Evolutionary conservation across 129 eudicot genomes (phyloP), one percentile per base, ranked within the genome.

Genomic region (Artemisia argyi): DNA sequence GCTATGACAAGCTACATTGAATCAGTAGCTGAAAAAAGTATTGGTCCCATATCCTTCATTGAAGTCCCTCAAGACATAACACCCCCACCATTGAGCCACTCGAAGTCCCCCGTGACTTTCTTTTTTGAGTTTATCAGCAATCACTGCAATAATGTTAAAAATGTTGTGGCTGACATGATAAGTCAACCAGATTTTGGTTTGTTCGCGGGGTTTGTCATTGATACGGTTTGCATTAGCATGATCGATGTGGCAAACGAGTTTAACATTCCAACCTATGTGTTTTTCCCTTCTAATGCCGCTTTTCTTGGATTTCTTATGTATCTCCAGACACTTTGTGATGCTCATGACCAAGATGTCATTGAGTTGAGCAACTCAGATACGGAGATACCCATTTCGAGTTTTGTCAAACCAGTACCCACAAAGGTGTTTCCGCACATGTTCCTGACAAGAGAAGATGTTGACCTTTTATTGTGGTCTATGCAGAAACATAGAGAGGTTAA

Each of bases 261-360:
- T 44, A 44, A 46, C 8, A 24, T 71, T 14, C 66, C 66, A 20
- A 57, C 66, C 8, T 71, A 14, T 30, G 66, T 30, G 11, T 61
- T 61, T 28, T 68, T 24, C 39, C 59, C 76, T 19, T 68, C 84
- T 30, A 65, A 69, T 28, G 81, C 81, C 3, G 71, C 81, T 49
- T 60, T 26, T 69, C 76, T 77, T 1, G 76, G 76, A 5, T 54
- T 74, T 56, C n/a, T 16, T 18, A 19, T 53, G 2, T 18, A 62
- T 4, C 14, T 79, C 18, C 57, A 55, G 9, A 64, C 47, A 13
- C 57, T 75, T 1, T 2, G 50, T 11, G 79, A 75, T 30, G n/a
- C 39, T 12, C 28, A 70, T 11, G 22, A 16, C 10, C 16, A 32
- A 46, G 61, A 61, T 16, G 79, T 74, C 12, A 14, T 28, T 0